phyloP scores from a whole-genome alignment of 148 eudicot species.

The Vaccinium myrtillus region DNA sequence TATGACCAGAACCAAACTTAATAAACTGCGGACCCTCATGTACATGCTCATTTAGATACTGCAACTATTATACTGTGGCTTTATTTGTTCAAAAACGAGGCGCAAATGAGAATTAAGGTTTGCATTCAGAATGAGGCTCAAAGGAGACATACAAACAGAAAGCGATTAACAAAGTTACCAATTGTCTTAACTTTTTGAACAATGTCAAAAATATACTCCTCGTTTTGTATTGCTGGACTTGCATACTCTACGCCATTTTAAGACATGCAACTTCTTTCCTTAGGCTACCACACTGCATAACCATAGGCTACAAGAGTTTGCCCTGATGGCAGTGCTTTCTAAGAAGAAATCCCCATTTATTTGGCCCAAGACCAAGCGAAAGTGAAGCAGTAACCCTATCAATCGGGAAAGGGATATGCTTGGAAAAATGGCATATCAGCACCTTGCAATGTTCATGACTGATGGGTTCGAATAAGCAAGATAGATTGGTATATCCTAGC shows the following conservation, averaged over 20 bases:
- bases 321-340: neutral
- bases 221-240: neutral
- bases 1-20: neutral
- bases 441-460: neutral
- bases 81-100: neutral
- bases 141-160: neutral
- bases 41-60: neutral
- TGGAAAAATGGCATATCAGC: neutral
- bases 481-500: neutral
- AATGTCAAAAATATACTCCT: neutral
- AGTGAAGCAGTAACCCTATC: neutral
- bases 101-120: neutral
- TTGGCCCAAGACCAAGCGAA: neutral
- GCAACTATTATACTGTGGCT: neutral
- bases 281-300: neutral
- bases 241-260: neutral
- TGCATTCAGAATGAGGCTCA: neutral
- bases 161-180: neutral
- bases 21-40: neutral
- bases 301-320: neutral
- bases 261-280: neutral
- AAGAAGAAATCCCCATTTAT: neutral
- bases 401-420: neutral
- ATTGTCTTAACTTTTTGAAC: neutral
- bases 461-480: neutral